phyloP scores from a whole-genome alignment of 768 basidiomycete genomes.

The Russula emetica region DNA sequence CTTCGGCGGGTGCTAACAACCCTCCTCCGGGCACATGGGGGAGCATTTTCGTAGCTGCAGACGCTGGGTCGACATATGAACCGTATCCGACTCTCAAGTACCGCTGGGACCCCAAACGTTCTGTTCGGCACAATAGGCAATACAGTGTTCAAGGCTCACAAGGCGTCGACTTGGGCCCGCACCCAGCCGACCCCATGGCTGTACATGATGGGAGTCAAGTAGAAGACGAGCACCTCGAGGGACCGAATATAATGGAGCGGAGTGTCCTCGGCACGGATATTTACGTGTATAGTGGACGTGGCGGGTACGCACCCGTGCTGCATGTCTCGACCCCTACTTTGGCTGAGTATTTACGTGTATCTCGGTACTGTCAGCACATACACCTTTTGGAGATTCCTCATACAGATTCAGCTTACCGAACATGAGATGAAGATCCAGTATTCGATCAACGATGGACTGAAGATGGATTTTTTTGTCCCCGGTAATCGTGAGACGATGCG shows the following conservation, averaged over 20 bases:
- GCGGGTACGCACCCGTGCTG: slow-evolving; percentile 39
- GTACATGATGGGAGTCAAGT: slow-evolving; percentile 30
- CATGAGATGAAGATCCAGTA: slow-evolving; percentile 78
- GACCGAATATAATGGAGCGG: slow-evolving; percentile 39
- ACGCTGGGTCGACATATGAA: slow-evolving; percentile 73
- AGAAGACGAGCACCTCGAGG: not conserved
- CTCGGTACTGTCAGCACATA: slow-evolving; percentile 52
- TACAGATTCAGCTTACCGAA: slow-evolving; percentile 69
- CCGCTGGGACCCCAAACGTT: slow-evolving; percentile 64
- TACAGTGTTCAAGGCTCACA: slow-evolving; percentile 26
- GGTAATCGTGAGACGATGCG: slow-evolving; percentile 78
- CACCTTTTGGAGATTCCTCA: slow-evolving; percentile 92
- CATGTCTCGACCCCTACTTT: not conserved
- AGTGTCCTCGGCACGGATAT: slow-evolving; percentile 61
- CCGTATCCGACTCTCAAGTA: slow-evolving; percentile 67
- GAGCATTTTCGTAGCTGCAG: slow-evolving; percentile 49
- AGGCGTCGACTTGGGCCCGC: slow-evolving; percentile 60
- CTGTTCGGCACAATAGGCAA: slow-evolving; percentile 20
- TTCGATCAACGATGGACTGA: slow-evolving; percentile 73
- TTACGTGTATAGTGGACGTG: slow-evolving; percentile 58
- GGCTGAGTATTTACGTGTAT: not conserved
- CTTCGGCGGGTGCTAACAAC: not conserved
- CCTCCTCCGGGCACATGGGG: not conserved
- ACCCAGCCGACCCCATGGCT: slow-evolving; percentile 71
- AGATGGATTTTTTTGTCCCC: slow-evolving; percentile 79